Base-by-base conservation (phyloP, 2,329 filamentous ascomycete genomes). In the Rachicladosporium sp. region DNA sequence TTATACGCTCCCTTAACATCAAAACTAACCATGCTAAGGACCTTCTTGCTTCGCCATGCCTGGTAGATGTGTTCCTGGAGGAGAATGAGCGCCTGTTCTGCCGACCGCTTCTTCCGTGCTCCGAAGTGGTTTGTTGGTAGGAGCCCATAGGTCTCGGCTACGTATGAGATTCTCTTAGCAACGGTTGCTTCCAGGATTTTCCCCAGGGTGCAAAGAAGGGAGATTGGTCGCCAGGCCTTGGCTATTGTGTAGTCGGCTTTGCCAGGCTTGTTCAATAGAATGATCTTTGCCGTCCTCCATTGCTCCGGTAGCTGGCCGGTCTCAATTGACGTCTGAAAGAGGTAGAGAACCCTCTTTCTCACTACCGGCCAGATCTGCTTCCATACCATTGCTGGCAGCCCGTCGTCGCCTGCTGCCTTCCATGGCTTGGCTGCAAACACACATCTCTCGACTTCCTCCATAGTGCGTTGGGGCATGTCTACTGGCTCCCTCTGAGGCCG, bases 1-100 rank as follows among this genome's bases (percentile, higher is more conserved):
- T 65, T 65, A 42, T 62, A 65, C 36, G 57, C 61, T 12, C 59
- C 58, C 43, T 64, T 65, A 2, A 65, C 48, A 47, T 65, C 56
- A 38, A 64, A 64, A 42, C 54, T 60, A 37, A 61, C 45, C 10
- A 62, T 46, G 40, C 54, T 58, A 4, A 61, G 38, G 9, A 59
- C 52, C 42, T 53, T 53, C 37, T 46, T 38, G 23, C 27, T 37
- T 36, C 31, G n/a, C 31, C 31, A 9, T 11, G 31, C 31, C 31
- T 4, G n/a, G 31, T 32, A 32, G 9, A 10, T 32, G 31, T 15
- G 31, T 15, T 32, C 31, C 13, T 32, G 31, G 31, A 32, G 31
- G 10, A 32, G 31, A 11, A 9, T 11, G 6, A 32, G 31, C 31
- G 31, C 31, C 31, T 32, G 31, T 15, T 32, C 31, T 11, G 31